Base-by-base conservation (phyloP, 305 asterid species). In the Plantago rigida region DNA sequence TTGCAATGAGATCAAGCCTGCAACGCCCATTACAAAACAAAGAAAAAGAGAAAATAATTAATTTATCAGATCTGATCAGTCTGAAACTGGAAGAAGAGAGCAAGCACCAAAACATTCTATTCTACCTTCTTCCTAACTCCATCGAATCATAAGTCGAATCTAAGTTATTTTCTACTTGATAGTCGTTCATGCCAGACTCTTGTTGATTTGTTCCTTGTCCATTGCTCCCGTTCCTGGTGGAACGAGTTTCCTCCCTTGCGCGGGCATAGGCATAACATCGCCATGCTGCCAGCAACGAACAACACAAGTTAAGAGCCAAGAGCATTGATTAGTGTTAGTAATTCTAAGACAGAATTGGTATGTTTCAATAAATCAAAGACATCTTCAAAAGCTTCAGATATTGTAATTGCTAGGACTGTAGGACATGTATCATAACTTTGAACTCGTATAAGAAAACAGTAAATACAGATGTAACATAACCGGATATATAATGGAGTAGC, bases 191-290 rank as follows among this genome's bases (percentile, higher is more conserved):
- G 17, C 58, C 14, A 1, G 68, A 34, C 44, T 36, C 51, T 44
- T 58, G 79, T 51, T 59, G 78, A 71, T 64, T 44, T 58, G 13
- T 42, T 19, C 55, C 71, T 57, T 65, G 79, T 46, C 56, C 13
- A 59, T 14, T 50, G 49, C 19, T 48, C 19, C 69, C 75, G 9
- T 62, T 66, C 41, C 73, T 31, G 77, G 58, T 73, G 13, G 82
- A 54, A 47, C 87, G 81, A 0, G 72, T 62, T 69, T 85, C 94
- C 76, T 82, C 89, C 70, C 80, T 57, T 0, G 93, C 94, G 13
- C 80, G 84, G 62, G 73, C 73, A 67, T 83, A 87, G 3, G 94
- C 96, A 14, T 79, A 85, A 5, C 92, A 76, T n/a, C 92, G 80
- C 83, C 86, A 85, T 63, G 94, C 96, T 87, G 75, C 55, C 49